phyloP scores from a whole-genome alignment of 2,329 filamentous ascomycete genomes.

The Fusarium xyrophilum region DNA sequence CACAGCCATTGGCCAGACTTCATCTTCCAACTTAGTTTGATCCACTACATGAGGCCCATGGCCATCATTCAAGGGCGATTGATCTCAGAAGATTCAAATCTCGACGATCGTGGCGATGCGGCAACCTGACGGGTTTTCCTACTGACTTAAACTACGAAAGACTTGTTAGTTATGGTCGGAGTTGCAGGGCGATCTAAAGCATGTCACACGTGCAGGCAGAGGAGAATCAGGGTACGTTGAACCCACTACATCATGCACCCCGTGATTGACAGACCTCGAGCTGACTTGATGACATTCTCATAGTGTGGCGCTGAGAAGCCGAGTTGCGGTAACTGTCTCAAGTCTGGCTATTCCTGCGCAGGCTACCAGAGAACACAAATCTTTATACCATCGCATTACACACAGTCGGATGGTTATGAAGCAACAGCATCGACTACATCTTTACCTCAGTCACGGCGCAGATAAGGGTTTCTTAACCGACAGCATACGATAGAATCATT shows the following conservation, averaged over 20 bases:
- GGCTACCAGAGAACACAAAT: neutral
- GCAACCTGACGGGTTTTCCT: accelerated
- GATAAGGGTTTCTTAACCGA: accelerated
- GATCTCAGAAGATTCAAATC: neutral
- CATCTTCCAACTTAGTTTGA: accelerated
- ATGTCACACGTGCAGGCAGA: neutral
- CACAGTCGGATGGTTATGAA: too few species aligned
- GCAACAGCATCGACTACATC: too few species aligned
- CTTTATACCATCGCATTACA: neutral
- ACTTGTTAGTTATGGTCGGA: neutral
- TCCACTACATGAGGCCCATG: neutral
- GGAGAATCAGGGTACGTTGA: neutral
- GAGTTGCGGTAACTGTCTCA: neutral
- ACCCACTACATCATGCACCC: too few species aligned
- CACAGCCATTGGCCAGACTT: neutral
- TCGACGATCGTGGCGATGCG: accelerated
- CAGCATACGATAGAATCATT: accelerated
- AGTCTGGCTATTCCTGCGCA: neutral
- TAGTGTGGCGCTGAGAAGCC: neutral
- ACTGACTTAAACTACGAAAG: accelerated
- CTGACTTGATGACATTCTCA: neutral
- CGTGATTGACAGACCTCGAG: neutral
- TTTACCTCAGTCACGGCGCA: accelerated
- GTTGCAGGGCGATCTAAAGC: neutral
- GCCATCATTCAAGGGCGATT: neutral